Base-by-base conservation (phyloP, 2,329 filamentous ascomycete genomes). In the Arthrinium phaeospermum region DNA sequence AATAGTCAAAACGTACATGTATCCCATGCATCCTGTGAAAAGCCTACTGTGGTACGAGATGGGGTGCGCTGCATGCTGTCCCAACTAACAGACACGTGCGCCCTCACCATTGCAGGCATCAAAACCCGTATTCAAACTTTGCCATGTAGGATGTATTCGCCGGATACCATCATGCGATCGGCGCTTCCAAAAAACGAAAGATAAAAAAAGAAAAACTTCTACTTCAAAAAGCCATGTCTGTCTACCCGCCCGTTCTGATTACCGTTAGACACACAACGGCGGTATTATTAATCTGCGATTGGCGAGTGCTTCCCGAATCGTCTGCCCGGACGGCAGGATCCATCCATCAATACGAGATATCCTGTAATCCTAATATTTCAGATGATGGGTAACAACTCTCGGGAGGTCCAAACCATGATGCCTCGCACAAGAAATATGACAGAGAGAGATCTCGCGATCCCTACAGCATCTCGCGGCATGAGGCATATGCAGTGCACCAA, bases 51-150 rank as follows among this genome's bases (percentile, higher is more conserved):
- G 53, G 53, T 41, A 64, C 57, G 57, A 37, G 30, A 64, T 41
- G 45, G 24, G 34, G 37, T 57, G 27, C 4, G 5, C 51, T 34
- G 34, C 57, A 64, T 22, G 19, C 10, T 34, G 57, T n/a, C 10
- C 57, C 57, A 41, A 13, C 57, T 64, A 22, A 12, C 57, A 64
- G 57, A 64, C 57, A 41, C 53, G 53, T 37, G 34, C 30, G n/a
- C 19, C 57, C 57, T 41, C 57, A 41, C n/a, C 19, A 41, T 64
- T 41, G 57, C 57, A 41, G 37, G 37, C 37, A 41, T 41, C 37
- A 41, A 64, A 64, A 4, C 53, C 57, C 57, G 57, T 64, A 64
- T 64, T 64, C 34, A n/a, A 19, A 64, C 57, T n/a, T 64, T 57
- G 2, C 22, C 19, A n/a, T n/a, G 22, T 22, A 49, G 46, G 30